Evolutionary conservation across 2,329 filamentous ascomycete genomes (phyloP).

Genomic region (Dothideomycetes sp.): DNA sequence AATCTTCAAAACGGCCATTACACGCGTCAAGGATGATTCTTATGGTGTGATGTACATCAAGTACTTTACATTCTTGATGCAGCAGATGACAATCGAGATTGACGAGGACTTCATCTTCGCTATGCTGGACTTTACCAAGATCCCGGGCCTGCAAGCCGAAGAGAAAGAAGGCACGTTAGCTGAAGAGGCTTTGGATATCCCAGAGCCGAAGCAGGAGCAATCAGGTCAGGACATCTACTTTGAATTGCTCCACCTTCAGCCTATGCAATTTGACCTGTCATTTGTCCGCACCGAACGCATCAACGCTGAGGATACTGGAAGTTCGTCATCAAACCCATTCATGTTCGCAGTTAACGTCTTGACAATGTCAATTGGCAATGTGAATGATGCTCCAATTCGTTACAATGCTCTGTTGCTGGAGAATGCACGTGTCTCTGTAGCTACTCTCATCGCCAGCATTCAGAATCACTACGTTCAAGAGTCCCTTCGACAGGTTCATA

Average conservation of each 20-base stretch:
- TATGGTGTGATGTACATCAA: slow-evolving; percentile 98
- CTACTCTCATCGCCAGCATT: slow-evolving; percentile 73
- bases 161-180: slow-evolving; percentile 77
- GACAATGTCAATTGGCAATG: slow-evolving; percentile 98
- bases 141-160: slow-evolving; percentile 73
- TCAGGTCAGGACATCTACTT: slow-evolving; percentile 94
- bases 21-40: slow-evolving; percentile 92
- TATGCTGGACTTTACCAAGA: slow-evolving; percentile 85
- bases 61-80: slow-evolving; percentile 83
- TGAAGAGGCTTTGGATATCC: slow-evolving; percentile 81
- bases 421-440: slow-evolving; percentile 83
- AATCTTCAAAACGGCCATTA: slow-evolving; percentile 83
- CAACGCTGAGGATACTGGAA: slow-evolving; percentile 90
- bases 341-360: slow-evolving; percentile 99
- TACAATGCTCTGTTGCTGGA: slow-evolving; percentile 91
- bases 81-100: slow-evolving; percentile 96
- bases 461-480: slow-evolving; percentile 96
- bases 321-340: slow-evolving; percentile 72
- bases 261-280: slow-evolving; percentile 94
- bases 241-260: slow-evolving; percentile 90
- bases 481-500: slow-evolving; percentile 89
- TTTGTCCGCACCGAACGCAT: slow-evolving; percentile 95
- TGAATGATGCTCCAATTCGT: slow-evolving; percentile 92
- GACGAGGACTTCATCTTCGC: slow-evolving; percentile 98
- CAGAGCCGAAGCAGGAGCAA: slow-evolving; percentile 76